Evolutionary conservation across 75 land plant species (phyloP), one percentile per base, ranked within the genome.

Genomic region (Cryptomeria japonica): DNA sequence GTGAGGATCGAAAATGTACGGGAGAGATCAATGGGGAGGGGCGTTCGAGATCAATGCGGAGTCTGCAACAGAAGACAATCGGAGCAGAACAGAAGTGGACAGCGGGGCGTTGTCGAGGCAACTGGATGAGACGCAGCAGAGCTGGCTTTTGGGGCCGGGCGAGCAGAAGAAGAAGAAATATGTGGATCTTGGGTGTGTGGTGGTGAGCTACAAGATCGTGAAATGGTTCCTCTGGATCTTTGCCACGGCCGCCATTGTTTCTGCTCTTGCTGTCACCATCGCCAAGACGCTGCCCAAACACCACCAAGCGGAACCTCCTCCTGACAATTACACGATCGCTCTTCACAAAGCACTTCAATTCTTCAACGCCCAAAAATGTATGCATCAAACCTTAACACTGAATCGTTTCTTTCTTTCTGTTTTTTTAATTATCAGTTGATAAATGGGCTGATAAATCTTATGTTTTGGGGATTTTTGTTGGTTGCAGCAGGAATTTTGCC

Each of bases 361-460:
- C 93, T 97, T 96, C 93, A 92, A 97, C 86, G 99, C 99, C 34
- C 99, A 97, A 80, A 96, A 94, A 88, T 97, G 99, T 96, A 91
- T 88, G 97, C 89, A 13, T 28, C 31, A 51, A 12, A 51, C 55
- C 15, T 11, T 9, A 12, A 49, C 12, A 49, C 53, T 49, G 14
- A 49, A 49, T 8, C 10, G 11, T 9, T 10, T 9, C 11, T 0
- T 47, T 47, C 12, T 47, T 8, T 47, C 7, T n/a, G n/a, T n/a
- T n/a, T n/a, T n/a, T n/a, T n/a, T n/a, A n/a, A n/a, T n/a, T 44
- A 44, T 44, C 47, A 44, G 7, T 44, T 3, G 47, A 3, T 6
- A 3, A n/a, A 6, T 31, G 76, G 10, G 8, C 3, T n/a, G 32
- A n/a, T 9, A 15, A n/a, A 82, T 75, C 22, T n/a, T 13, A 19